Conservation (phyloP, 1,284 basidiomycete genomes). For the Cyathus olla region DNA sequence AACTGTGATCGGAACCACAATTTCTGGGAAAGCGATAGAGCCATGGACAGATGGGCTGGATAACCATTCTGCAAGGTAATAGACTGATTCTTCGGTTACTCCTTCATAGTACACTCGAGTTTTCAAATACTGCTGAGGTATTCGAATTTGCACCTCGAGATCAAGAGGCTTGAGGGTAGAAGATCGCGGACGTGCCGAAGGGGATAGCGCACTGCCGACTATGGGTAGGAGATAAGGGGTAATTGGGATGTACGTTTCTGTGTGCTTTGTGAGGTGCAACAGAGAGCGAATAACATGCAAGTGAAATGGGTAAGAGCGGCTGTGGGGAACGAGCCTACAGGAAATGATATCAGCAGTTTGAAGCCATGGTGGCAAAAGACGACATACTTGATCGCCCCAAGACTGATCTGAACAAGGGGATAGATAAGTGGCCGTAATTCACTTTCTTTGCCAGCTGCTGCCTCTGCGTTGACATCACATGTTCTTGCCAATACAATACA, state of each 20-base stretch:
- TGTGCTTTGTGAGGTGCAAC: conserved; percentile 71
- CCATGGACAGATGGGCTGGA: conserved; percentile 72
- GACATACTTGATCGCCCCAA: conserved; percentile 90
- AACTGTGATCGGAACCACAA: conserved; percentile 67
- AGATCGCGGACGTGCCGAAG: conserved; percentile 82
- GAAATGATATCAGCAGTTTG: conserved; percentile 8
- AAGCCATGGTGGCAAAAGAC: conserved; percentile 4
- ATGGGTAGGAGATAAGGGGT: conserved; percentile 91
- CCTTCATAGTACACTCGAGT: conserved; percentile 91
- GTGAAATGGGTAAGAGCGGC: conserved; percentile 60
- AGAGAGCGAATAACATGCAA: conserved; percentile 61
- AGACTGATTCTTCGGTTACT: conserved; percentile 86
- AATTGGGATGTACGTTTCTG: conserved; percentile 90
- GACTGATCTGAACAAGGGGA: conserved; percentile 93
- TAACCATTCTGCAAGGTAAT: conserved; percentile 86
- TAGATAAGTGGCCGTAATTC: conserved; percentile 92
- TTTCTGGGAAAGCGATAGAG: conserved; percentile 95
- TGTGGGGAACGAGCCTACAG: conserved; percentile 77
- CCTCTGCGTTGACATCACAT: conserved; percentile 71
- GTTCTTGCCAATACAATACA: conserved; percentile 87
- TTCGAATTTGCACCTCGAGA: conserved; percentile 88
- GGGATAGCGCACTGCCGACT: conserved; percentile 66
- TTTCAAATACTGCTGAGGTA: conserved; percentile 90
- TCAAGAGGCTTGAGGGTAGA: conserved; percentile 94
- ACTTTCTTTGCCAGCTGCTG: conserved; percentile 71